Base-by-base conservation (phyloP, 257 asterid genomes). In the Gentiana dahurica region DNA sequence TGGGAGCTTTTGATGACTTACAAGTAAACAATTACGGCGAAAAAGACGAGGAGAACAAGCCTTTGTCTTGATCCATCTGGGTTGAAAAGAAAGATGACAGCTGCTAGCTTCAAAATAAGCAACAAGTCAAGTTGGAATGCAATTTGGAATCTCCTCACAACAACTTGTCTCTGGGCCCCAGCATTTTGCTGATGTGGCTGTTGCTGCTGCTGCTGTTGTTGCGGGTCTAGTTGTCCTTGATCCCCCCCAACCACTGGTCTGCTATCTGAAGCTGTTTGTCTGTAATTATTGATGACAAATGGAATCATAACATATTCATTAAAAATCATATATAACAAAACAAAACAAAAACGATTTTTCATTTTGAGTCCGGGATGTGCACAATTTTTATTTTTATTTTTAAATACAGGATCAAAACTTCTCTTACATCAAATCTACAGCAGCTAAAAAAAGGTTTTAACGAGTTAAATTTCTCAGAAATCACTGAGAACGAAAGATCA, bases 1-100 rank as follows among this genome's bases (percentile, higher is more conserved):
- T 33, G 24, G 52, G 54, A 61, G 54, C 36, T 53, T 24, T 24
- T 49, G 47, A 66, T n/a, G 37, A 70, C 97, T 73, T 77, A 90
- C 97, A 90, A 77, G 76, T 90, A 90, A 57, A 90, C 80, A 68
- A 90, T 65, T 46, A 82, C 70, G 51, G 96, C 95, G 60, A 84
- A 75, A 70, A 90, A 77, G 65, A 84, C 82, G 13, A 90, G 95
- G 65, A 90, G 83, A 70, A 78, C 75, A 61, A 90, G 91, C 75
- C 94, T 86, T 66, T 84, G 95, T 50, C 71, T 79, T 34, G 97
- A 90, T 65, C 97, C 97, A 72, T 90, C 96, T 77, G 86, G 97
- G 77, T 84, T 90, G 66, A 90, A 86, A 88, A 90, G 77, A 72
- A 86, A 90, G 67, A 90, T 84, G 55, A 87, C 96, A 15, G 97